Percentiles rank a stretch among this genome's conserved stretches.
These are phyloP conservation scores for Dothistroma septosporum DNA, from an alignment of 2,329 filamentous ascomycete species.

Conservation along the genomic window DNA sequence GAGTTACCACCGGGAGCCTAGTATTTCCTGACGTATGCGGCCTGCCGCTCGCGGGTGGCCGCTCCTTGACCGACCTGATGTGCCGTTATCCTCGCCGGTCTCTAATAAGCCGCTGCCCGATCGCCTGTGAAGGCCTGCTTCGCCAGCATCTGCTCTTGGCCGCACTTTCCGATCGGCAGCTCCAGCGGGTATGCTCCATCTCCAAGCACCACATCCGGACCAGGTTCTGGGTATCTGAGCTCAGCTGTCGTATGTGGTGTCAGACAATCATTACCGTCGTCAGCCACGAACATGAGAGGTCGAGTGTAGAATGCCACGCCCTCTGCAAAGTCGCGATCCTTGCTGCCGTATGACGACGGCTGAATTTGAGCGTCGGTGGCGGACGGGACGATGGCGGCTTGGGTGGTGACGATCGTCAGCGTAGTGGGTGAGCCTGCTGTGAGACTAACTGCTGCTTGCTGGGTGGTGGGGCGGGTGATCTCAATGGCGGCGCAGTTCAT, in stretches of 20 bases:
- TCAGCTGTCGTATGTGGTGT: slow-evolving; percentile 38
- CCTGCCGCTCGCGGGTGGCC: background rate
- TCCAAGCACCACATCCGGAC: slow-evolving; percentile 42
- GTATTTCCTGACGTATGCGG: background rate
- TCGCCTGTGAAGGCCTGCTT: slow-evolving; percentile 17
- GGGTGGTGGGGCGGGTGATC: slow-evolving; percentile 31
- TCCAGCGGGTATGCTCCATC: slow-evolving; percentile 45
- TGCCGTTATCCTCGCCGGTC: background rate
- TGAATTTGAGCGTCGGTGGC: background rate
- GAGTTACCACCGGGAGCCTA: background rate
- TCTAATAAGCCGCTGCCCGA: background rate
- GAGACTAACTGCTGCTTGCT: background rate
- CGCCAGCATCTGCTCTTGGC: slow-evolving; percentile 14
- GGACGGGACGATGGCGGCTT: background rate
- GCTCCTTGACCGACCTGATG: background rate
- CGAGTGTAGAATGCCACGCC: slow-evolving; percentile 37
- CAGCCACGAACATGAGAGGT: slow-evolving; percentile 41
- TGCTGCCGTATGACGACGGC: slow-evolving; percentile 1
- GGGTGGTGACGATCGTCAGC: background rate
- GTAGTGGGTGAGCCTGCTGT: background rate
- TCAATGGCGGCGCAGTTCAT: slow-evolving; percentile 46
- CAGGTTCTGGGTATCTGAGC: slow-evolving; percentile 42
- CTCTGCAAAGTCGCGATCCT: background rate
- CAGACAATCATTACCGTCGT: slow-evolving; percentile 40
- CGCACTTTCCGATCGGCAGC: slow-evolving; percentile 31